These are phyloP conservation scores for Ascosphaera apis DNA, from an alignment of 2,329 filamentous ascomycete genomes.

Conservation along the genomic window DNA sequence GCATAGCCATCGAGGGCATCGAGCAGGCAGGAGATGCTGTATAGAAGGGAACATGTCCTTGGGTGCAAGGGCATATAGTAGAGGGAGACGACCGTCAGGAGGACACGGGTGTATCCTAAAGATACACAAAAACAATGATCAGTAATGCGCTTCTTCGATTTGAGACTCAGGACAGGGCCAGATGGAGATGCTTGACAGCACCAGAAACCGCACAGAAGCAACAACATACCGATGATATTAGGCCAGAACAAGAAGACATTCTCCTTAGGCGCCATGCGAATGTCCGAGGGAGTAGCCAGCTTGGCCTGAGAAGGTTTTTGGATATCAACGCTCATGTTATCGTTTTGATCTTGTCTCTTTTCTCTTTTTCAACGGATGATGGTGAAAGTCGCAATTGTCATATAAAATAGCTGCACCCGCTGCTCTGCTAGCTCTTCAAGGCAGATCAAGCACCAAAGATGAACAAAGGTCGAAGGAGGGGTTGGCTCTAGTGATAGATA, in stretches of 20 bases:
- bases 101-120: constrained; percentile 51
- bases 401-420: too few species aligned
- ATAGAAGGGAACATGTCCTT: constrained; percentile 67
- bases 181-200: constrained; percentile 1
- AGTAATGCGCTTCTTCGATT: neutral
- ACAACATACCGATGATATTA: constrained; percentile 49
- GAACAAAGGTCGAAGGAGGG: too few species aligned
- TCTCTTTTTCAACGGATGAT: too few species aligned
- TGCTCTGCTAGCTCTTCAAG: too few species aligned
- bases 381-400: too few species aligned
- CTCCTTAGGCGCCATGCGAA: constrained; percentile 29
- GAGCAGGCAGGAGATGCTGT: constrained; percentile 82
- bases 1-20: constrained; percentile 88
- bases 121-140: neutral
- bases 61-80: constrained; percentile 99
- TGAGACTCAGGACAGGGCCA: neutral
- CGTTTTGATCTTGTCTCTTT: too few species aligned
- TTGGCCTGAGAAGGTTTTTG: too few species aligned
- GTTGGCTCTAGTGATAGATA: too few species aligned
- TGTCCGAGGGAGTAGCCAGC: constrained; percentile 10
- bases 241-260: constrained; percentile 69
- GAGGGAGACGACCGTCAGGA: constrained; percentile 69
- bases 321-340: too few species aligned
- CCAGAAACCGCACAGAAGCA: neutral
- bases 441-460: too few species aligned